Base-by-base conservation (phyloP, 345 rosid genomes). In the Carallia pectinifolia region DNA sequence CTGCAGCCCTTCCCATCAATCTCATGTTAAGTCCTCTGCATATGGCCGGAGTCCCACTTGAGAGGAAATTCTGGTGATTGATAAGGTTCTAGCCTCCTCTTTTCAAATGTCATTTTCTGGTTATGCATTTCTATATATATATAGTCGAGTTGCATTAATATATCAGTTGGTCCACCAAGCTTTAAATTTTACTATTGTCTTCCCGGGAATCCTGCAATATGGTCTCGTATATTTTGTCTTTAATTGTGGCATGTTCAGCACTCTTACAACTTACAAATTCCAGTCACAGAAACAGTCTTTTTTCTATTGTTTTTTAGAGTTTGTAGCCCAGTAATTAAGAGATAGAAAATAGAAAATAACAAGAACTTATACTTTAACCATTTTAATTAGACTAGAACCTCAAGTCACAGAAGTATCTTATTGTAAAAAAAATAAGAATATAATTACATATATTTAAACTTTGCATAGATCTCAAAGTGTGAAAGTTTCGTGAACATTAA, bases 11-110 rank as follows among this genome's bases (percentile, higher is more conserved):
- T 48, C 47, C 61, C 7, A 3, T 16, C 30, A 6, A 34, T 47
- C 64, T 34, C 18, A 58, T 10, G 59, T 65, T 6, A 55, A 61
- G 82, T 75, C 66, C 29, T 60, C 34, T 44, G 5, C 7, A 47
- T 30, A 15, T 8, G 34, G 61, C 62, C 2, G 34, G 61, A 58
- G 34, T 68, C 65, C 71, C 47, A 15, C 62, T 10, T 27, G 66
- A 61, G 62, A 61, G 39, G 44, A 66, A 44, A 29, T 66, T 50
- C 12, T n/a, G 38, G 50, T 65, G 70, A 37, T 44, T 29, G 38
- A 39, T 27, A 48, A 10, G 37, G 52, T 53, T 19, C 30, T 29
- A 12, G 16, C 55, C 61, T 39, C 53, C 54, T 53, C 53, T 36
- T 33, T 30, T 31, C 15, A 16, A 0, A 4, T 65, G 68, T 65